Base-by-base conservation (phyloP, 2,329 filamentous ascomycete genomes). In the Claviceps monticola region DNA sequence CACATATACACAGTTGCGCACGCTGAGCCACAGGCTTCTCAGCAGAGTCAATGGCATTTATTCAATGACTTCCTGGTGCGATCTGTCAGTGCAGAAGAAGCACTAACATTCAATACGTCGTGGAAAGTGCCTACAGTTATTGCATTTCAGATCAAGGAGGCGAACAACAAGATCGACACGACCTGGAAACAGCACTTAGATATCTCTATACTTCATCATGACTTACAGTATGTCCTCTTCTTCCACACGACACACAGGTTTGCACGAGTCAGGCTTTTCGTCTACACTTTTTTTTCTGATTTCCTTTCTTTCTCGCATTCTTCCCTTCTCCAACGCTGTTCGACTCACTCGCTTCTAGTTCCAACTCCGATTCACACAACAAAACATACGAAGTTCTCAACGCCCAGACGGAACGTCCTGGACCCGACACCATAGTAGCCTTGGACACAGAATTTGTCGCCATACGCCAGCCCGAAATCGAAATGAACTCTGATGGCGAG, bases 11-110 rank as follows among this genome's bases (percentile, higher is more conserved):
- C 51, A 85, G 83, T 86, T 53, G 78, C 79, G 13, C 81, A 88
- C 49, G 80, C 86, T 0, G 79, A 81, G 51, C 72, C 75, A 0
- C 73, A 78, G 43, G 65, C 76, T 0, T 75, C 80, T 1, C 72
- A 71, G 3, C 76, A 81, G 56, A 84, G 80, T 60, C 83, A 84
- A 59, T 98, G 94, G 94, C 88, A 97, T 67, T 70, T 98, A 1
- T 96, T 98, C 71, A 98, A 98, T 60, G 93, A 98, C 68, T 98
- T 98, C 61, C 70, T 95, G 38, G 94, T 98, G 21, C 81, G 86
- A 13, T 82, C 84, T 9, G 80, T 95, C 16, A 80, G 83, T 36
- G 78, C 80, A 29, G 83, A 89, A 55, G 91, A 98, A 64, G 94
- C 91, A 0, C 73, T 97, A 17, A 82, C 84, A 23, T 98, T 97